These are phyloP conservation scores for Tolypocladium album DNA, from an alignment of 2,329 filamentous ascomycete genomes.

Conservation along the genomic window DNA sequence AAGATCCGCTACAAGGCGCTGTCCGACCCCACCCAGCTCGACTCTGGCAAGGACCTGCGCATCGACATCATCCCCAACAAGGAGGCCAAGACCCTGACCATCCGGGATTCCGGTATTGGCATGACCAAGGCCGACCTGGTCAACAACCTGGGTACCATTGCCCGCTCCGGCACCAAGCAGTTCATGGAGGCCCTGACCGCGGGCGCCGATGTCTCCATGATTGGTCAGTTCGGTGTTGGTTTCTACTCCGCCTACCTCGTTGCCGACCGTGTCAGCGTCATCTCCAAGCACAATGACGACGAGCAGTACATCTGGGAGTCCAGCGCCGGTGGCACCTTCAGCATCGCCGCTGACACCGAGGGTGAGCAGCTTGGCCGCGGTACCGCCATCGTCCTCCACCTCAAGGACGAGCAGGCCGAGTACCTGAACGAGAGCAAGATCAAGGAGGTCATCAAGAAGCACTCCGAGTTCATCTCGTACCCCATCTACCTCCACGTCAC, in stretches of 20 bases:
- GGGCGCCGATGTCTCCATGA: constrained; percentile 99
- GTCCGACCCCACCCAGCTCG: constrained; percentile 94
- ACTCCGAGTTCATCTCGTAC: constrained; percentile 99
- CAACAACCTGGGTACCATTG: constrained; percentile 99
- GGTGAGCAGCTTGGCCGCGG: constrained; percentile 86
- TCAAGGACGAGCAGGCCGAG: constrained; percentile 98
- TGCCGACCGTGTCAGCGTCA: constrained; percentile 86
- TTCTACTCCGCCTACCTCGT: constrained; percentile 99
- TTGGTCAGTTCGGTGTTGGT: constrained; percentile 99
- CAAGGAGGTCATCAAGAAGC: constrained; percentile 99
- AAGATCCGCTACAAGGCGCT: constrained; percentile 99
- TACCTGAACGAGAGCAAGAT: constrained; percentile 98
- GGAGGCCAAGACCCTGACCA: constrained; percentile 93
- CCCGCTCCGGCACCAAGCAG: constrained; percentile 98
- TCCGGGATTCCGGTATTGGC: constrained; percentile 97
- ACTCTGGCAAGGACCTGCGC: constrained; percentile 93
- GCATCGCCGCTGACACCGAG: constrained; percentile 79
- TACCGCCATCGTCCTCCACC: constrained; percentile 95
- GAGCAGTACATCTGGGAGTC: constrained; percentile 99
- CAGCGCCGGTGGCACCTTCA: constrained; percentile 93
- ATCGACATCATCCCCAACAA: constrained; percentile 99
- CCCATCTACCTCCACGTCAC: constrained; percentile 99
- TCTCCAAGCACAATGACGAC: constrained; percentile 99
- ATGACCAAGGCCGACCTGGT: constrained; percentile 99
- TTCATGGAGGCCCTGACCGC: constrained; percentile 99